Conservation (phyloP, 2,329 filamentous ascomycete species). For the Phyllosticta citriasiana region DNA sequence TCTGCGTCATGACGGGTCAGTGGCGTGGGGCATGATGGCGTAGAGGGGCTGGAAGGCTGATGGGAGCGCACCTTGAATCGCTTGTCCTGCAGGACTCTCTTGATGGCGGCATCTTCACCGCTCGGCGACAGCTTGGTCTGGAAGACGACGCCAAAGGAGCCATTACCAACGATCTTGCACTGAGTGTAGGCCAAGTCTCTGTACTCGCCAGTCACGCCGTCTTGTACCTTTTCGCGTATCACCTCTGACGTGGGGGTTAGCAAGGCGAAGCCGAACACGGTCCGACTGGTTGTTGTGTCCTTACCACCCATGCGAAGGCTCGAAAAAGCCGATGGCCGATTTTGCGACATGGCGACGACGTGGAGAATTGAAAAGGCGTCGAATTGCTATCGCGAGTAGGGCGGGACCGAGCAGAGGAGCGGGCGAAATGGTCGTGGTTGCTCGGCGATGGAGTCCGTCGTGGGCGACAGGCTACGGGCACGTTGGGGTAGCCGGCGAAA, state of each 20-base stretch:
- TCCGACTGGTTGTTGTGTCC: constrained; percentile 27
- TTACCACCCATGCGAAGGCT: constrained; percentile 95
- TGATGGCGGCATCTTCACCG: constrained; percentile 97
- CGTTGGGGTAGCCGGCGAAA: constrained; percentile 14
- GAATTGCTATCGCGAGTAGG: constrained; percentile 32
- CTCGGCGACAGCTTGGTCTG: constrained; percentile 98
- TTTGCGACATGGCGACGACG: constrained; percentile 65
- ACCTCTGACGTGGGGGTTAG: constrained; percentile 57
- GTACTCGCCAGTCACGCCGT: constrained; percentile 93
- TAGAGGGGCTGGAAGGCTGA: constrained; percentile 7
- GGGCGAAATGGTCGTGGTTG: constrained; percentile 32
- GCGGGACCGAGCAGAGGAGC: constrained; percentile 36
- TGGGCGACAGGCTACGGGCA: constrained; percentile 33
- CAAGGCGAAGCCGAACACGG: constrained; percentile 14
- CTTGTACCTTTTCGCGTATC: constrained; percentile 96
- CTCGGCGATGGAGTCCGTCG: constrained; percentile 42
- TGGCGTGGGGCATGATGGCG: constrained; percentile 15
- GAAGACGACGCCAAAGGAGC: constrained; percentile 96
- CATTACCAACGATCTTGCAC: constrained; percentile 99
- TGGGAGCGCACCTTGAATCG: constrained; percentile 75
- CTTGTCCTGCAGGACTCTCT: constrained; percentile 97
- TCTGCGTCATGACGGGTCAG: constrained; percentile 45
- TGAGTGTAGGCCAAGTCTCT: constrained; percentile 97
- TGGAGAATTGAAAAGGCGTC: constrained; percentile 13
- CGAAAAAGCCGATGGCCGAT: constrained; percentile 79